Evolutionary conservation across 129 eudicot species (phyloP).

Genomic region (Helichrysum umbraculigerum): DNA sequence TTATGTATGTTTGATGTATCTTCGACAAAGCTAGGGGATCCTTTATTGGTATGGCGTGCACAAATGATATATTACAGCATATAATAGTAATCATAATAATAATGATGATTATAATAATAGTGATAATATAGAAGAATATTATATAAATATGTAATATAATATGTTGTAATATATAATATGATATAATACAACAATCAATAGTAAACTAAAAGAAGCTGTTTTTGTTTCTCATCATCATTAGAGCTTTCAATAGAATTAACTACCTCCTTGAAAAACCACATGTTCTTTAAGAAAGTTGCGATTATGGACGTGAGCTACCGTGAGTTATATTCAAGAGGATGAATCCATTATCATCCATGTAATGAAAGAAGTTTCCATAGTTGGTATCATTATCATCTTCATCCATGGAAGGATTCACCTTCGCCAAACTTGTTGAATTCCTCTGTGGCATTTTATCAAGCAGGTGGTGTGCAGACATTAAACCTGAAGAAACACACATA

Average conservation of each 20-base stretch:
- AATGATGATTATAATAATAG: too few relatives aligned
- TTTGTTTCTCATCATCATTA: constrained; percentile 19
- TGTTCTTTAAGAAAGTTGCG: constrained; percentile 79
- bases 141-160: background rate
- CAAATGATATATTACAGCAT: constrained; percentile 11
- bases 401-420: too few relatives aligned
- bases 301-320: constrained; percentile 54
- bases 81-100: background rate
- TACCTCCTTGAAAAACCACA: constrained; percentile 96
- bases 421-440: too few relatives aligned
- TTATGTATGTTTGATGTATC: constrained; percentile 89
- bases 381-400: too few relatives aligned
- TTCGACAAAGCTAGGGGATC: constrained; percentile 76
- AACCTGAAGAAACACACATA: too few relatives aligned
- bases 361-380: constrained; percentile 9
- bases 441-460: too few relatives aligned
- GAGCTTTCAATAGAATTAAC: background rate
- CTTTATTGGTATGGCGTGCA: constrained; percentile 87
- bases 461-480: too few relatives aligned
- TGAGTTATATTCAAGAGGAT: constrained; percentile 18
- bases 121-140: too few relatives aligned
- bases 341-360: background rate
- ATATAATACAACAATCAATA: background rate
- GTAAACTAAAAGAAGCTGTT: constrained; percentile 6
- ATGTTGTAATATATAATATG: too few relatives aligned